Base-by-base conservation (phyloP, 768 basidiomycete genomes). In the Mycena pura region DNA sequence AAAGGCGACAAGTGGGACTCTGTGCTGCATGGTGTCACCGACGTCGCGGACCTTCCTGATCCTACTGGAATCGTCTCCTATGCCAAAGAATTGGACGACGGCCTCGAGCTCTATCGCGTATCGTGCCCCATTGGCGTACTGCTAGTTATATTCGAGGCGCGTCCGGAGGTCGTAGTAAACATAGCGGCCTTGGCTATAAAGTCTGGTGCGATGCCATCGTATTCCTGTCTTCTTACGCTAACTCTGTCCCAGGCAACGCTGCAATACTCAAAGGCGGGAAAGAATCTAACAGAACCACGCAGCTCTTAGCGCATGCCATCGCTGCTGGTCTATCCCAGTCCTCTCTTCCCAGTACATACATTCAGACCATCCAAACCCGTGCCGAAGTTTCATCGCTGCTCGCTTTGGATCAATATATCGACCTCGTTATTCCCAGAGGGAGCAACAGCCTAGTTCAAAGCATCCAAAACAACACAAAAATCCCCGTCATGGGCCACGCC, bases 401-500 rank as follows among this genome's bases (percentile, higher is more conserved):
- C 6, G 81, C 84, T 7, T 84, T 96, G 69, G 96, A 99, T 73
- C 85, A 85, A 44, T 96, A 94, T 75, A 98, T 99, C 70, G 96
- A 99, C 75, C 82, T 99, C 21, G 96, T 99, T 52, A 98, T 99
- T 72, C 97, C 97, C 1, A 82, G 97, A 53, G 97, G 97, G 6
- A 95, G 96, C 70, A 96, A 96, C 67, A 85, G 83, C 63, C 86
- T 99, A 13, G 97, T 99, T 25, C 82, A 79, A 67, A 91, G 80
- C 73, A 97, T 99, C 59, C 94, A 99, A 73, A 90, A 91, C 57
- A 86, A 80, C 64, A 97, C 96, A 0, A 83, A 91, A 59, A 99
- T 99, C 61, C 91, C 97, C 2, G 97, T 99, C 41, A 98, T 99
- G 95, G 97, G 97, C 1, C 97, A 99, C 70, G 96, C 97, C 7